Percentiles rank a stretch among this genome's conserved stretches.
phyloP scores from a whole-genome alignment of 2,329 filamentous ascomycete genomes.

The Clonostachys rosea region DNA sequence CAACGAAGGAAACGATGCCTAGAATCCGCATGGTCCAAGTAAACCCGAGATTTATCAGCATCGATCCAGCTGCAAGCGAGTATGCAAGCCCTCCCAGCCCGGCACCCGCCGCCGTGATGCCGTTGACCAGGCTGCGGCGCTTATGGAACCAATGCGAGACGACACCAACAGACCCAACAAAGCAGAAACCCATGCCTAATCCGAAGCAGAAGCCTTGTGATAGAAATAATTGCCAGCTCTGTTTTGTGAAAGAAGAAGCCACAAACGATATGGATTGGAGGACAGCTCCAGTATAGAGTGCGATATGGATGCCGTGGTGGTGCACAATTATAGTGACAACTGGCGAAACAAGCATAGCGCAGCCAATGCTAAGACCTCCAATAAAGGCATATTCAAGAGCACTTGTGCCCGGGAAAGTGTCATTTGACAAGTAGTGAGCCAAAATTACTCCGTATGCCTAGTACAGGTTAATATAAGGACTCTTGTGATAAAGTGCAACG shows the following conservation, averaged over 20 bases:
- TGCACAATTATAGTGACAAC: constrained; percentile 17
- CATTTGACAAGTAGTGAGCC: constrained; percentile 46
- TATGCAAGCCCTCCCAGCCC: constrained; percentile 27
- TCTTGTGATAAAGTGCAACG: not conserved
- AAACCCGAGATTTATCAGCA: constrained; percentile 47
- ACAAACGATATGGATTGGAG: constrained; percentile 47
- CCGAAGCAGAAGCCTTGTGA: constrained; percentile 57
- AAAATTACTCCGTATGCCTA: constrained; percentile 50
- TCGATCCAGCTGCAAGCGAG: constrained; percentile 24
- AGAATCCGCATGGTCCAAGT: constrained; percentile 51
- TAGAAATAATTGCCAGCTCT: constrained; percentile 58
- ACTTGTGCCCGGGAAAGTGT: constrained; percentile 44
- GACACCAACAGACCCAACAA: constrained; percentile 49
- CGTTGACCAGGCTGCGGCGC: constrained; percentile 51
- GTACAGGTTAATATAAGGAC: not conserved
- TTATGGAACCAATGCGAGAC: constrained; percentile 59
- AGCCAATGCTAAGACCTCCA: constrained; percentile 50
- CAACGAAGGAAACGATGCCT: constrained; percentile 39
- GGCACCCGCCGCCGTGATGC: constrained; percentile 45
- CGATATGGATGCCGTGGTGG: constrained; percentile 20
- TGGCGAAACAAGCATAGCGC: constrained; percentile 32
- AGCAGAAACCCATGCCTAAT: constrained; percentile 55
- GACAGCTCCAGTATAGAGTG: constrained; percentile 46
- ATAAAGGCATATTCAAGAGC: constrained; percentile 54
- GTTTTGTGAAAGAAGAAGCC: constrained; percentile 42